Percentiles rank a stretch among this genome's conserved stretches.
These are phyloP conservation scores for Penicillium crystallinum DNA, from an alignment of 495 filamentous ascomycete genomes.

Conservation along the genomic window DNA sequence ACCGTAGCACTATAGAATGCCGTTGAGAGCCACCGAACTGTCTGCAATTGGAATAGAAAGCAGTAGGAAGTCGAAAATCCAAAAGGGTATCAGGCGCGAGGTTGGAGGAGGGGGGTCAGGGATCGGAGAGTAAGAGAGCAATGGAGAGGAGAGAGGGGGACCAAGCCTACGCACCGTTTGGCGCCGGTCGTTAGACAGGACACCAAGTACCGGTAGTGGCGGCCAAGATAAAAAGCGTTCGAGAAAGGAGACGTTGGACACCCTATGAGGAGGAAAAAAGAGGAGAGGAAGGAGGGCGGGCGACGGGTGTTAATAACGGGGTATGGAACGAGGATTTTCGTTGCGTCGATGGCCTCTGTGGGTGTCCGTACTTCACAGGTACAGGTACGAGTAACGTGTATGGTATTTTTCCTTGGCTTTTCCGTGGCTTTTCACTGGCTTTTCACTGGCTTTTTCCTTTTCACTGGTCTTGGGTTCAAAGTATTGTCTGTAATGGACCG, in stretches of 20 bases:
- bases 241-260: conserved; percentile 28
- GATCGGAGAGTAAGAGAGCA: conserved; percentile 15
- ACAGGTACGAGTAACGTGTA: conserved; percentile 8
- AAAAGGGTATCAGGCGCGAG: conserved; percentile 16
- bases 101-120: conserved; percentile 1
- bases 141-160: conserved; percentile 32
- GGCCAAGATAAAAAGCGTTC: conserved; percentile 46
- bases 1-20: conserved; percentile 28
- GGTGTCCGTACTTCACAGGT: conserved; percentile 4
- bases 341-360: conserved; percentile 15
- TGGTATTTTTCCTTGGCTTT: neutral
- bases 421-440: neutral
- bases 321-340: conserved; percentile 22
- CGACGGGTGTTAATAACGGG: conserved; percentile 20
- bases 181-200: conserved; percentile 53
- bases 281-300: conserved; percentile 16
- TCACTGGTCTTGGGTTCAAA: too few relatives aligned
- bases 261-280: conserved; percentile 20
- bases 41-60: conserved; percentile 7
- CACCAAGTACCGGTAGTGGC: conserved; percentile 53
- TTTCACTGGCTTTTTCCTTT: neutral
- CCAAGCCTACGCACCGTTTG: conserved; percentile 53
- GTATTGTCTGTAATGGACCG: too few relatives aligned
- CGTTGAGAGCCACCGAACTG: conserved; percentile 10
- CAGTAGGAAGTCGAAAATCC: conserved; percentile 19